Percentiles rank a stretch among this genome's conserved stretches.
These are phyloP conservation scores for Euclidium syriacum DNA, from an alignment of 345 rosid species.

Conservation along the genomic window DNA sequence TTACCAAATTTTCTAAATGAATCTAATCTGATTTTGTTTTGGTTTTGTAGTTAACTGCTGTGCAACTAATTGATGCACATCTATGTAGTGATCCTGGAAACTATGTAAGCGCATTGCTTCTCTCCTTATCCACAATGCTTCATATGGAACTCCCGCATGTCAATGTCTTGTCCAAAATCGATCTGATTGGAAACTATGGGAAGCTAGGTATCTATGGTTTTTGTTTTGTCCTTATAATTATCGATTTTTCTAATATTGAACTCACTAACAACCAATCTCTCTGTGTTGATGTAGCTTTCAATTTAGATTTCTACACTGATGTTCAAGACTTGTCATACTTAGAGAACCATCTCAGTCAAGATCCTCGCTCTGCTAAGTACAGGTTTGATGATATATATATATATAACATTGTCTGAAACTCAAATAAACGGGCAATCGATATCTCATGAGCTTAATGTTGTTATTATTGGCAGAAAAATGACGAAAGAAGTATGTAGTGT, in stretches of 20 bases:
- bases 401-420: neutral
- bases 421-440: neutral
- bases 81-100: conserved; percentile 87
- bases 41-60: conserved; percentile 67
- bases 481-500: conserved; percentile 72
- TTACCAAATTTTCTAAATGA: neutral
- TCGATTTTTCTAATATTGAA: neutral
- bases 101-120: conserved; percentile 77
- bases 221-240: neutral
- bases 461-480: conserved; percentile 67
- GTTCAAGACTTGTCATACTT: conserved; percentile 85
- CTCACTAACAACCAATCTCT: conserved; percentile 8
- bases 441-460: neutral
- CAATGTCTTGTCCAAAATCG: conserved; percentile 91
- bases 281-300: conserved; percentile 56
- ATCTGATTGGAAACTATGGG: conserved; percentile 84
- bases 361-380: conserved; percentile 83
- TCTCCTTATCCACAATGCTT: conserved; percentile 81
- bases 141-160: conserved; percentile 91
- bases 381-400: conserved; percentile 57
- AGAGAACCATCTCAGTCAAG: conserved; percentile 57
- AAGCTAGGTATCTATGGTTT: conserved; percentile 50
- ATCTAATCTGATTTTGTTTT: conserved; percentile 5
- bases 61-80: conserved; percentile 84
- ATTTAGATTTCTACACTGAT: conserved; percentile 78